Conservation (phyloP, 108 stramenopile species). For the Cyclostephanos invisitatus region DNA sequence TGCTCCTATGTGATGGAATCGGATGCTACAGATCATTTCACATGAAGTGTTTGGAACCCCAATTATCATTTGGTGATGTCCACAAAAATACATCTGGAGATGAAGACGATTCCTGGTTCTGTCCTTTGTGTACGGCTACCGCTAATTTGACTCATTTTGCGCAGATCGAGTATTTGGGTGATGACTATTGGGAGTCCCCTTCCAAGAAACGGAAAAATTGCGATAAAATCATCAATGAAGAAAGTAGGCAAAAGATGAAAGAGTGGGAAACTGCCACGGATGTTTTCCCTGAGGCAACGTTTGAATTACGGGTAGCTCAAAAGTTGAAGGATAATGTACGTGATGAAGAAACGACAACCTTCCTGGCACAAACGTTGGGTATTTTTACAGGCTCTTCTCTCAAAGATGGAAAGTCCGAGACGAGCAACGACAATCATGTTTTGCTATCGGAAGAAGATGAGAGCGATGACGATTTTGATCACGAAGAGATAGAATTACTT, state of each 20-base stretch:
- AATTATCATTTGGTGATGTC: constrained; percentile 50
- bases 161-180: constrained; percentile 61
- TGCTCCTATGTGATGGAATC: constrained; percentile 59
- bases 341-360: constrained; percentile 54
- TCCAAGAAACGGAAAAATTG: constrained; percentile 23
- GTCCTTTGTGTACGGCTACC: constrained; percentile 66
- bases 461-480: constrained; percentile 44
- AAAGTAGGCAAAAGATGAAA: constrained; percentile 18
- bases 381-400: constrained; percentile 17
- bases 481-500: constrained; percentile 31
- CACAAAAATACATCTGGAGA: constrained; percentile 31
- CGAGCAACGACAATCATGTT: constrained; percentile 44
- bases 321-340: constrained; percentile 55
- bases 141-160: constrained; percentile 53
- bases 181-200: constrained; percentile 49
- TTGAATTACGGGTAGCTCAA: constrained; percentile 55
- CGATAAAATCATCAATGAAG: constrained; percentile 11
- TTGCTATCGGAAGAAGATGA: constrained; percentile 44
- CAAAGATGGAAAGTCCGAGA: constrained; percentile 20
- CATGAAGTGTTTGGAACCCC: constrained; percentile 75
- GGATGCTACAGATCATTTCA: constrained; percentile 84
- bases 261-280: constrained; percentile 73
- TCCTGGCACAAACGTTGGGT: constrained; percentile 55
- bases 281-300: constrained; percentile 77
- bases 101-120: constrained; percentile 81